Conservation (phyloP, 2,329 filamentous ascomycete species). For the Emericellopsis atlantica region DNA sequence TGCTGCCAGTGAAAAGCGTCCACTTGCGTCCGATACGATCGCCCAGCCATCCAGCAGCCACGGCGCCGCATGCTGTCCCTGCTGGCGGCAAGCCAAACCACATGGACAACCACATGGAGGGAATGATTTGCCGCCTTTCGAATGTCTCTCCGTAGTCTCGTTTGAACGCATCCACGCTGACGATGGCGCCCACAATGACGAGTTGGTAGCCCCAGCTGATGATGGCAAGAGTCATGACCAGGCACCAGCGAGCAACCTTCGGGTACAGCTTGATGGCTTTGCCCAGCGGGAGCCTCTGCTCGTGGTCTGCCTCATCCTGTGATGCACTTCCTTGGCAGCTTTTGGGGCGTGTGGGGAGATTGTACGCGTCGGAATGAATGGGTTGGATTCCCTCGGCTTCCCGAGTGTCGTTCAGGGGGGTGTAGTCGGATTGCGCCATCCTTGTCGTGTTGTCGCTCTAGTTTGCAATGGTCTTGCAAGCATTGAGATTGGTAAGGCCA, state of each 20-base stretch:
- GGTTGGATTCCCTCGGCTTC: no score
- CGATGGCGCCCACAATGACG: slow-evolving; percentile 12
- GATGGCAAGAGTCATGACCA: slow-evolving; percentile 12
- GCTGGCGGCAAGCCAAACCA: slow-evolving; percentile 12
- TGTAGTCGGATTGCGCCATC: no score
- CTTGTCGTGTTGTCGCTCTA: no score
- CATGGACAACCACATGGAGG: slow-evolving; percentile 12
- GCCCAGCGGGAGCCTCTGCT: slow-evolving; percentile 9
- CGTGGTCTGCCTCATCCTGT: not conserved
- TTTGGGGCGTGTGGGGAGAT: no score
- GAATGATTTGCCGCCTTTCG: slow-evolving; percentile 11
- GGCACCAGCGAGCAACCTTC: slow-evolving; percentile 11
- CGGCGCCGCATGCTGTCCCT: slow-evolving; percentile 11
- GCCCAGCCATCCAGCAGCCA: slow-evolving; percentile 14
- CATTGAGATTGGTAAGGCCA: no score
- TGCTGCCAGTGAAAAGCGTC: slow-evolving; percentile 10
- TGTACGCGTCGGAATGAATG: no score
- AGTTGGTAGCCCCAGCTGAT: slow-evolving; percentile 1
- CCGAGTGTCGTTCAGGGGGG: no score
- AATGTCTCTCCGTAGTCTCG: slow-evolving; percentile 13
- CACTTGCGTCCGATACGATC: slow-evolving; percentile 12
- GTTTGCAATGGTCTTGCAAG: no score
- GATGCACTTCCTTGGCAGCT: no score
- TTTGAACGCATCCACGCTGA: slow-evolving; percentile 13
- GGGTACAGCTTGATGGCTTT: slow-evolving; percentile 13